Percentiles rank a stretch among this genome's conserved stretches.
phyloP scores from a whole-genome alignment of 805 yeast species.

The Schizosaccharomyces lindneri region DNA sequence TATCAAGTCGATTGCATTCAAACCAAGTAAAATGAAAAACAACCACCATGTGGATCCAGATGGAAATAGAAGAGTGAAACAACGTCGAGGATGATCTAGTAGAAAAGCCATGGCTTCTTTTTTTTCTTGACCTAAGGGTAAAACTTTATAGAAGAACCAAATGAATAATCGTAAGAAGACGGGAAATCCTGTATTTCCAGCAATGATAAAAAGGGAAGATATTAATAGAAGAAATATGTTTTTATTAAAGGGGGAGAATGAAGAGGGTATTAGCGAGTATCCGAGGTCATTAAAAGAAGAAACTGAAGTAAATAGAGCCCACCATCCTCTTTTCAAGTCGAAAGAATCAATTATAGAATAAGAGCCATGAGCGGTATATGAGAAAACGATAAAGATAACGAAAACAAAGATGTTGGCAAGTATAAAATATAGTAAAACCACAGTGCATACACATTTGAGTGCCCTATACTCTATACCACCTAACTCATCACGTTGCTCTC shows the following conservation, averaged over 20 bases:
- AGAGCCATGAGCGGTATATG: slow-evolving; percentile 20
- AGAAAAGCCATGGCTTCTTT: slow-evolving; percentile 66
- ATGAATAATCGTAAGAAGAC: slow-evolving; percentile 35
- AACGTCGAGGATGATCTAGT: slow-evolving; percentile 88
- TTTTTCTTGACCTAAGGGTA: slow-evolving; percentile 14
- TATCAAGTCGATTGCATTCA: slow-evolving; percentile 58
- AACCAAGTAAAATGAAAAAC: slow-evolving; percentile 38
- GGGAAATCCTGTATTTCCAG: slow-evolving; percentile 93
- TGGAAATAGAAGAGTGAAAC: slow-evolving; percentile 81
- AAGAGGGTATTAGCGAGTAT: slow-evolving; percentile 51
- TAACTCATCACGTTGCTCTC: slow-evolving; percentile 69
- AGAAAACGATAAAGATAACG: slow-evolving; percentile 23
- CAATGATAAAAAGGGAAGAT: slow-evolving; percentile 45
- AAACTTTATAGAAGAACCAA: slow-evolving; percentile 35
- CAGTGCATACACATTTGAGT: slow-evolving; percentile 42
- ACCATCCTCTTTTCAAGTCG: slow-evolving; percentile 67
- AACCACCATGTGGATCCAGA: slow-evolving; percentile 92
- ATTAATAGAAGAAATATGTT: slow-evolving; percentile 42
- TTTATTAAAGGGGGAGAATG: slow-evolving; percentile 36
- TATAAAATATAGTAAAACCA: slow-evolving; percentile 41
- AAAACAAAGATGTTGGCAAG: slow-evolving; percentile 46
- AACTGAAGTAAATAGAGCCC: slow-evolving; percentile 69
- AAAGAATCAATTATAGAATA: slow-evolving; percentile 20
- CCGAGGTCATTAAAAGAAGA: slow-evolving; percentile 72
- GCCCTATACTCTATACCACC: slow-evolving; percentile 97